Base-by-base conservation (phyloP, 768 basidiomycete genomes). In the Auricularia sp. region DNA sequence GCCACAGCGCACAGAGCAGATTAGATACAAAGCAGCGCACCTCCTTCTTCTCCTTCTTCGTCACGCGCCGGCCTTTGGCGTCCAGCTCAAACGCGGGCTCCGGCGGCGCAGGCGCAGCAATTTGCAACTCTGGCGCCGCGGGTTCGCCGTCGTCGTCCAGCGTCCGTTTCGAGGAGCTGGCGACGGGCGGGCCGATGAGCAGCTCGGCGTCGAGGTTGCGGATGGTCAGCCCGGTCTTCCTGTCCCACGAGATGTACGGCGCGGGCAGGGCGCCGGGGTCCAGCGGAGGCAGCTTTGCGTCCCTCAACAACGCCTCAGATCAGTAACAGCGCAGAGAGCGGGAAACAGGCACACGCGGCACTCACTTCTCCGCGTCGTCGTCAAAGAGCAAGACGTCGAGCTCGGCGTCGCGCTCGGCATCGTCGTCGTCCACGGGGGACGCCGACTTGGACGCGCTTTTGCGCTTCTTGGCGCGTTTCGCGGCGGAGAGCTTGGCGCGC, bases 101-200 rank as follows among this genome's bases (percentile, higher is more conserved):
- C 21, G 62, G 18, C 16, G 62, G 33, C n/a, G 65, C 16, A 2
- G 29, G 35, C 14, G 45, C 36, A 29, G 58, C 21, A 33, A 3
- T 29, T 37, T 54, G 36, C 8, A 54, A 47, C 13, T 42, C 54
- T 21, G n/a, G 11, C n/a, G 18, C 54, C 7, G 63, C 61, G 21
- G 90, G 74, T 79, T 82, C 73, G 90, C 80, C 68, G 81, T 88
- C 72, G 85, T 91, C 14, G 88, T 92, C 54, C 91, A 42, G 74
- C 7, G 83, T 81, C 72, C 39, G 39, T 42, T 85, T 85, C 56
- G 89, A 88, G 44, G 80, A 79, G 65, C 83, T 83, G 54, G 81
- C 80, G 24, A 8, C 24, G 14, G 56, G 10, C 24, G 56, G 4
- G 11, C 7, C 34, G 3, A 59, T 33, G 14, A 59, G 11, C 29